Evolutionary conservation across 2,329 filamentous ascomycete species (phyloP).

Genomic region (Exophiala oligosperma): DNA sequence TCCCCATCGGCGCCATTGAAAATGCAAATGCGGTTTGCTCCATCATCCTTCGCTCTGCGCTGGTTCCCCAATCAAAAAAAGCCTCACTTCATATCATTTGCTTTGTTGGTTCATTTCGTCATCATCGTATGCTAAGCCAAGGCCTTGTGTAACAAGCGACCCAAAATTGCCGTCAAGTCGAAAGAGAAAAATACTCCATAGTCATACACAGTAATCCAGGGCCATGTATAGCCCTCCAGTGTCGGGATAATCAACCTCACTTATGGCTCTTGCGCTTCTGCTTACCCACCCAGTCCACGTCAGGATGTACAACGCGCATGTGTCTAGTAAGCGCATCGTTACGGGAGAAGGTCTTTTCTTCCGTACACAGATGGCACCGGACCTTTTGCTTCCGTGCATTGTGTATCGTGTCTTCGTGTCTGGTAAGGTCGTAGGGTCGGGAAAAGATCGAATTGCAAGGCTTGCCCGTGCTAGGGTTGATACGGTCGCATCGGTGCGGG

Average conservation of each 20-base stretch:
- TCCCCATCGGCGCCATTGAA: no score
- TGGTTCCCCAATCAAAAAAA: no score
- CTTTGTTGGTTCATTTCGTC: no score
- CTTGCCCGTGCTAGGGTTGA: conserved; percentile 93
- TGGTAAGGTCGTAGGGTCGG: conserved; percentile 90
- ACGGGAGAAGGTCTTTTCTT: conserved; percentile 95
- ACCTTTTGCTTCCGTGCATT: conserved; percentile 94
- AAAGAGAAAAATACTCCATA: no score
- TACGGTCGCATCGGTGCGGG: conserved; percentile 87
- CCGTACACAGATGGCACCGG: conserved; percentile 85
- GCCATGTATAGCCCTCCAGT: not conserved
- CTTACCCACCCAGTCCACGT: conserved; percentile 78
- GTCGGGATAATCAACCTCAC: not conserved
- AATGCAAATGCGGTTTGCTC: no score
- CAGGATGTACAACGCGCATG: conserved; percentile 90
- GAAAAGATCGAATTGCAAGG: conserved; percentile 94
- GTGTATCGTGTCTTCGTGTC: conserved; percentile 97
- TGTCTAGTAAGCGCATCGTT: conserved; percentile 93
- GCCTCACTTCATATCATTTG: no score
- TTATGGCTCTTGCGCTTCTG: conserved; percentile 28
- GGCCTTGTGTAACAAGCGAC: no score
- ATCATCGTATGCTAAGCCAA: no score
- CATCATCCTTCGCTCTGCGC: no score
- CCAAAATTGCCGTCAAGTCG: no score
- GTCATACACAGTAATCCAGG: not conserved